Evolutionary conservation across 345 rosid genomes (phyloP), one percentile per base, ranked within the genome.

Genomic region (thale cress (Arabidopsis thaliana)): DNA sequence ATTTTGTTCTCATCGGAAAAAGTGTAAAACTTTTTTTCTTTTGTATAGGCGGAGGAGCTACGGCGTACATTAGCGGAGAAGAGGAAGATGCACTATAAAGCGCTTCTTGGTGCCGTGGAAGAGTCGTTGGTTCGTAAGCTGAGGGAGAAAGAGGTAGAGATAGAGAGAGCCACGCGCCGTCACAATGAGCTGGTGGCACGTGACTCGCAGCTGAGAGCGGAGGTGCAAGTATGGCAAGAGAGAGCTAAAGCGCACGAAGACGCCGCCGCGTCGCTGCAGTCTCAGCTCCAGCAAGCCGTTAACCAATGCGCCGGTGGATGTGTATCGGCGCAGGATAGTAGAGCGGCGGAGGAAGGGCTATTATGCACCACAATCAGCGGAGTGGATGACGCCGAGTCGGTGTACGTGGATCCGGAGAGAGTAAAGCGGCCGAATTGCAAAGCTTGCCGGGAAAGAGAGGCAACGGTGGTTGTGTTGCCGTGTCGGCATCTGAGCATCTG

Each of bases 401-500:
- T 58, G 2, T 65, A 74, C 23, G 57, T 65, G 10, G 71, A 74
- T 55, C 71, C 71, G 4, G 65, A 74, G 37, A 74, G 78, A 22
- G 3, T n/a, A 4, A 56, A 4, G 13, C 4, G 20, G 50, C 66
- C 41, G 66, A 36, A 42, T 2, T 74, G 78, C 1, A 74, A 57
- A 11, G 16, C 2, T 16, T 74, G 72, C 60, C 52, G 36, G 53
- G 73, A 50, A 70, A 74, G 82, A 48, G 83, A 67, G 53, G 93
- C 93, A 59, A 66, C 93, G 75, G 91, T 93, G 77, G 89, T 91
- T 32, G 63, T 89, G 78, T 60, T 93, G 81, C 97, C 97, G 73
- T 91, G 98, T 82, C 84, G 92, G 74, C 98, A 91, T 82, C 78
- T 93, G 6, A 81, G 93, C 58, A 69, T 91, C 11, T 93, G 98